Conservation (phyloP, 805 yeast species). For the Ogataea pignaliae region DNA sequence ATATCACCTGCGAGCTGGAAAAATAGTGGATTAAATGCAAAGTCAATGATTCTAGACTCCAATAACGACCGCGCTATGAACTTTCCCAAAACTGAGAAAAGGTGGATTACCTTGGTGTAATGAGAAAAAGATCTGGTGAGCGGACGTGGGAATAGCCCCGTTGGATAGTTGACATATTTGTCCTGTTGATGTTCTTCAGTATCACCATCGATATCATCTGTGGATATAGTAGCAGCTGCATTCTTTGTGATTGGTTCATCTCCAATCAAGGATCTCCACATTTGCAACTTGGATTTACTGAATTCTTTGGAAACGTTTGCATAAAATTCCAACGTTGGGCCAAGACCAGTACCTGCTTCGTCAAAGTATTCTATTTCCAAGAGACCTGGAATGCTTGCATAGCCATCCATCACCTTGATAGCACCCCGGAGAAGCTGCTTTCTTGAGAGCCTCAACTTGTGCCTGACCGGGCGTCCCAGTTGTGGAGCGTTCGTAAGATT, state of each 20-base stretch:
- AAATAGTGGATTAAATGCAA: constrained; percentile 67
- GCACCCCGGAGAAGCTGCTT: constrained; percentile 70
- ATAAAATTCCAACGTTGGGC: constrained; percentile 93
- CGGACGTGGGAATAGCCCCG: constrained; percentile 77
- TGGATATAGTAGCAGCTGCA: neutral
- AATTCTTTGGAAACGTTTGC: constrained; percentile 77
- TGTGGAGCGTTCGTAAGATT: constrained; percentile 33
- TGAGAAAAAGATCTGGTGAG: constrained; percentile 26
- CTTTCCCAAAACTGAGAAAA: constrained; percentile 69
- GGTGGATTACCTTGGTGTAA: constrained; percentile 39
- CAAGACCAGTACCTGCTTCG: constrained; percentile 95
- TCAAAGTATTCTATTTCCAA: constrained; percentile 83
- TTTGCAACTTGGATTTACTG: constrained; percentile 43
- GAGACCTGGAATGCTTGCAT: constrained; percentile 75
- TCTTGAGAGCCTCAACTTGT: constrained; percentile 75
- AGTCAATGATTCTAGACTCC: constrained; percentile 85
- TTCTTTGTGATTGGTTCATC: constrained; percentile 6
- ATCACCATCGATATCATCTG: constrained; percentile 8
- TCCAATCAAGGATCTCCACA: constrained; percentile 61
- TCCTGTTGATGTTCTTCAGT: constrained; percentile 10
- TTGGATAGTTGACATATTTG: constrained; percentile 34
- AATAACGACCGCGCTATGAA: constrained; percentile 83
- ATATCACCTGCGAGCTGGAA: constrained; percentile 51
- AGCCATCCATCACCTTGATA: constrained; percentile 65
- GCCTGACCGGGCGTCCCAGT: constrained; percentile 73